Evolutionary conservation across 2,329 filamentous ascomycete species (phyloP), one percentile per base, ranked within the genome.

Genomic region (Tolypocladium tundrense): DNA sequence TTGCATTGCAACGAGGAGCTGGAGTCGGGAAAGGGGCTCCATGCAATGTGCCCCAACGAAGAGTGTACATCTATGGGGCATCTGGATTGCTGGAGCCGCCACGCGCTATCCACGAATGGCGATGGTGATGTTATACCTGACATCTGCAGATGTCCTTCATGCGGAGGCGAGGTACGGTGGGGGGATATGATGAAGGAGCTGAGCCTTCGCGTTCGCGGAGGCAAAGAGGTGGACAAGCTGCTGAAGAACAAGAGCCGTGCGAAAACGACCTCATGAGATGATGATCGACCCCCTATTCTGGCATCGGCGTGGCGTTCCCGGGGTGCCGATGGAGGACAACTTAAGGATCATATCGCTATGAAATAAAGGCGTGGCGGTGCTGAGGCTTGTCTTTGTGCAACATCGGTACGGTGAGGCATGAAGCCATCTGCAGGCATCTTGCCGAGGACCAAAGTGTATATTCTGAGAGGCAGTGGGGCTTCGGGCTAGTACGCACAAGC

Each of bases 161-260:
- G 93, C 67, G 72, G 78, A 1, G 76, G 77, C 0, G 71, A 76
- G 5, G 73, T 91, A 2, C 70, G 77, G 55, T 97, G 93, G 93
- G 77, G 79, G 0, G 82, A 88, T 53, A 83, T 97, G 73, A 88
- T 95, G 75, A 92, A 86, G 68, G 92, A 96, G 68, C 72, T 96
- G 64, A 94, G 82, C 55, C 73, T 96, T 54, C 81, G 93, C 39
- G 76, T 83, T 41, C 81, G 90, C 31, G 91, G 88, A 0, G 72
- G 79, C 57, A 87, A 88, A 58, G 87, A 91, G 62, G 75, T 92
- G 1, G 81, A 85, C 45, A 84, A 84, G 63, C 66, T 96, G 33
- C 77, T 91, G 64, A 89, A 84, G 69, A 75, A 73, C 64, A 75
- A 70, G 58, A 68, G 70, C 42, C 59, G 61, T 43, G 59, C 63